Percentiles rank a stretch among this genome's conserved stretches.
phyloP scores from a whole-genome alignment of 176 grass and related monocot species.

The Phoenix dactylifera region DNA sequence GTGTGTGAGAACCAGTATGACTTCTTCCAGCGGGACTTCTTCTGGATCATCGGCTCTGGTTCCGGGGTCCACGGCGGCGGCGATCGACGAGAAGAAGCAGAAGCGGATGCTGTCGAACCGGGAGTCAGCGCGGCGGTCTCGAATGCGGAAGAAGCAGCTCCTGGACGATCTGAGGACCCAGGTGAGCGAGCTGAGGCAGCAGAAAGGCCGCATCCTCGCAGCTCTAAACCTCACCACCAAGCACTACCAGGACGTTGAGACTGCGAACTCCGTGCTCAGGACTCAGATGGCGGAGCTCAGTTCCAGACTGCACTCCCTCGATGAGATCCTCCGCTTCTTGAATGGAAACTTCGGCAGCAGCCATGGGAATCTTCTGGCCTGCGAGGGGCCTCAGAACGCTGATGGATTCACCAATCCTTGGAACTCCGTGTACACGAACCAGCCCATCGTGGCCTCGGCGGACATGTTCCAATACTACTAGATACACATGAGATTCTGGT shows the following conservation, averaged over 20 bases:
- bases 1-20: slow-evolving; percentile 12
- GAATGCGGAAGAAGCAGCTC: slow-evolving; percentile 64
- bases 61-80: slow-evolving; percentile 6
- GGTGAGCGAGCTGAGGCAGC: slow-evolving; percentile 37
- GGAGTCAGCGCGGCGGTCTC: slow-evolving; percentile 64
- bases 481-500: not conserved
- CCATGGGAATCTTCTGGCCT: not conserved
- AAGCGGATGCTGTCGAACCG: slow-evolving; percentile 77
- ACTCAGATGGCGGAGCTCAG: slow-evolving; percentile 59
- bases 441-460: not conserved
- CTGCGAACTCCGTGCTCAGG: slow-evolving; percentile 61
- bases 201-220: slow-evolving; percentile 25
- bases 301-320: slow-evolving; percentile 41
- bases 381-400: not conserved
- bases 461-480: not conserved
- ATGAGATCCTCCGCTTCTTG: slow-evolving; percentile 42
- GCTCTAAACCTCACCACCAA: slow-evolving; percentile 27
- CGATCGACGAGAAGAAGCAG: slow-evolving; percentile 48
- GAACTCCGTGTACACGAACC: not conserved
- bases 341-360: slow-evolving; percentile 1
- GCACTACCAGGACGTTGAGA: slow-evolving; percentile 31
- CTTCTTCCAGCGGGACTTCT: slow-evolving; percentile 47
- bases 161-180: slow-evolving; percentile 55
- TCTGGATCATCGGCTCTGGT: slow-evolving; percentile 19
- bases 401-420: not conserved